Percentiles rank a stretch among this genome's conserved stretches.
phyloP scores from a whole-genome alignment of 441 rosid genomes.

The Biscutella auriculata region DNA sequence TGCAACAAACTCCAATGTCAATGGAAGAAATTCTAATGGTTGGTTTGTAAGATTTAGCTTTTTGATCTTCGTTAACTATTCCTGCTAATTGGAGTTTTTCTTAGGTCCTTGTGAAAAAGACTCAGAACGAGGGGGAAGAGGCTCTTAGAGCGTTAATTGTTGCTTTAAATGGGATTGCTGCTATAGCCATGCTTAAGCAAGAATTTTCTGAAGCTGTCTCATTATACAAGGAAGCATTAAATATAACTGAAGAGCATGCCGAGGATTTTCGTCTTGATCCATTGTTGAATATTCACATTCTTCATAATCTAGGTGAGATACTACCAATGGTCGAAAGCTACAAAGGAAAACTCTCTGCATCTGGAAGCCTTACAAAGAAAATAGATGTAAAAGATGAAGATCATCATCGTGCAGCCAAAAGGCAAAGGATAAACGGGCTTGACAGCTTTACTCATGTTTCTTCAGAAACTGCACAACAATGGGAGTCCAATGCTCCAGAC shows the following conservation, averaged over 20 bases:
- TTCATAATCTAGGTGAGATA: slow-evolving; percentile 80
- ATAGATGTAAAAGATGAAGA: slow-evolving; percentile 27
- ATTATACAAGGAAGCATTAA: slow-evolving; percentile 74
- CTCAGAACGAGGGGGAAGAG: slow-evolving; percentile 88
- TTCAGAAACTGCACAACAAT: slow-evolving; percentile 15
- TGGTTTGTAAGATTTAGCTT: slow-evolving; percentile 11
- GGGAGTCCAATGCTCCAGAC: slow-evolving; percentile 12
- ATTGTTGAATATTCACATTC: slow-evolving; percentile 80
- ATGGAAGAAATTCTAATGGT: slow-evolving; percentile 94
- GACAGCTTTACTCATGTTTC: slow-evolving; percentile 20
- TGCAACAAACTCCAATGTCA: slow-evolving; percentile 92
- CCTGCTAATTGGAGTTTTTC: slow-evolving; percentile 19
- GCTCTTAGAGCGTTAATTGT: slow-evolving; percentile 76
- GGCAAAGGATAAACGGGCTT: slow-evolving; percentile 31
- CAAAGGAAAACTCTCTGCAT: slow-evolving; percentile 22
- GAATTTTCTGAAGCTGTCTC: slow-evolving; percentile 52
- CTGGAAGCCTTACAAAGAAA: slow-evolving; percentile 27
- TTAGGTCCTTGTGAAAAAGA: slow-evolving; percentile 90
- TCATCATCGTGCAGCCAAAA: slow-evolving; percentile 33
- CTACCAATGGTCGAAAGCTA: slow-evolving; percentile 33
- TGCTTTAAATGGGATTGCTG: slow-evolving; percentile 95
- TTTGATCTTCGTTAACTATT: slow-evolving; percentile 7
- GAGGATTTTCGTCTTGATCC: slow-evolving; percentile 91
- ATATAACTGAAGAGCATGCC: slow-evolving; percentile 50
- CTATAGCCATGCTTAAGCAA: slow-evolving; percentile 69